Percentiles rank a stretch among this genome's conserved stretches.
Evolutionary conservation across 192 early-diverging fungal genomes (phyloP).

Genomic region (Chytriomyces confervae): DNA sequence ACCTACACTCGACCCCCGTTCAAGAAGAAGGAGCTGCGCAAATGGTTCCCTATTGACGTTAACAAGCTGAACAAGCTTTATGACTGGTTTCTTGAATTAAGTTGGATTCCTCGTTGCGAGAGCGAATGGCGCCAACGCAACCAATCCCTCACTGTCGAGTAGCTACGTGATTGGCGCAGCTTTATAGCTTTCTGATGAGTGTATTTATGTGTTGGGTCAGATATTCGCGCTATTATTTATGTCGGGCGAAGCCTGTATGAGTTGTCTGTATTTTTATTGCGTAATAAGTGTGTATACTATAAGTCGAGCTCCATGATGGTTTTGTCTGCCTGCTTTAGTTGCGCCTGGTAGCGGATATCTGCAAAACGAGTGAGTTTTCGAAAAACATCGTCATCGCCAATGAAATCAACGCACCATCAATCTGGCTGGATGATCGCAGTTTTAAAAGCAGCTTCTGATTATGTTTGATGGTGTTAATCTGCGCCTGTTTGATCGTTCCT

Average conservation of each 20-base stretch:
- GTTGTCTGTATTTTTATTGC: no score
- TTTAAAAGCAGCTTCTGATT: background rate
- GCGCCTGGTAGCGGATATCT: background rate
- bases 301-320: background rate
- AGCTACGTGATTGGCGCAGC: no score
- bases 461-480: conserved; percentile 18
- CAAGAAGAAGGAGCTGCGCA: conserved; percentile 82
- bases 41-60: conserved; percentile 86
- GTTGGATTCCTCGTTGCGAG: conserved; percentile 66
- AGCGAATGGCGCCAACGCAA: background rate
- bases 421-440: background rate
- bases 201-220: no score
- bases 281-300: background rate
- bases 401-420: background rate
- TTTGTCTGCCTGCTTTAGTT: background rate
- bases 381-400: background rate
- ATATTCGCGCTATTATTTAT: no score
- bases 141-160: no score
- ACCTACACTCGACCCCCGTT: conserved; percentile 12
- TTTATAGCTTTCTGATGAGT: no score
- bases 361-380: background rate
- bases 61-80: conserved; percentile 80
- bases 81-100: conserved; percentile 82
- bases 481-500: conserved; percentile 36
- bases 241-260: no score